Evolutionary conservation across 148 eudicot species (phyloP), one percentile per base, ranked within the genome.

Genomic region (Chenopodium suecicum): DNA sequence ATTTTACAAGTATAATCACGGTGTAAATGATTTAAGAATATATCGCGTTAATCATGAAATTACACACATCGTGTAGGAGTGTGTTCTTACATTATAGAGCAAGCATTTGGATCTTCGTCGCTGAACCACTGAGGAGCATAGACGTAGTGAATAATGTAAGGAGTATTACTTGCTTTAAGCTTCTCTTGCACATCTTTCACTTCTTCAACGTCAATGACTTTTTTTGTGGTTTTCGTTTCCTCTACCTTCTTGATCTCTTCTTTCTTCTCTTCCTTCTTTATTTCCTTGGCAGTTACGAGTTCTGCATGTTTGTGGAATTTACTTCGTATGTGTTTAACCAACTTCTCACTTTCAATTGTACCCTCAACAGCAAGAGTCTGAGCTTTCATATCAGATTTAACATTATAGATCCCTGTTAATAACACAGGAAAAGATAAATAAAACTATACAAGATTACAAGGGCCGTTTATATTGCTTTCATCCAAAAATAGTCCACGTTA

Each of bases 51-150:
- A 50, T 2, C 54, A 50, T 50, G 12, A 0, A 12, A 50, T 50
- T 50, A 50, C 12, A 17, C 62, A 56, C 14, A 56, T 56, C 22
- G 4, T 17, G 5, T 3, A 56, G 62, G 62, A 56, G 19, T 56
- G 7, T 56, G 7, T 17, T 56, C 1, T 73, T 84, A 81, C 85
- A 83, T 84, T 2, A 91, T 34, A 1, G 86, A 86, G 81, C 98
- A 93, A 25, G 97, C 94, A 83, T 93, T 91, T 4, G 98, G 97
- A 81, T 95, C 91, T 85, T 95, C 98, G 77, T 95, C 97, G 75
- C 97, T 93, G 73, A 95, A 93, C 90, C 89, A 78, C 60, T 90
- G 98, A 81, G 97, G 96, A 16, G 95, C 97, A 81, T 95, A 91
- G 41, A 91, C 93, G 82, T 92, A 95, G 82, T 93, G 98, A 37